Evolutionary conservation across 2,329 filamentous ascomycete species (phyloP).

Genomic region (Alternaria brassicae): DNA sequence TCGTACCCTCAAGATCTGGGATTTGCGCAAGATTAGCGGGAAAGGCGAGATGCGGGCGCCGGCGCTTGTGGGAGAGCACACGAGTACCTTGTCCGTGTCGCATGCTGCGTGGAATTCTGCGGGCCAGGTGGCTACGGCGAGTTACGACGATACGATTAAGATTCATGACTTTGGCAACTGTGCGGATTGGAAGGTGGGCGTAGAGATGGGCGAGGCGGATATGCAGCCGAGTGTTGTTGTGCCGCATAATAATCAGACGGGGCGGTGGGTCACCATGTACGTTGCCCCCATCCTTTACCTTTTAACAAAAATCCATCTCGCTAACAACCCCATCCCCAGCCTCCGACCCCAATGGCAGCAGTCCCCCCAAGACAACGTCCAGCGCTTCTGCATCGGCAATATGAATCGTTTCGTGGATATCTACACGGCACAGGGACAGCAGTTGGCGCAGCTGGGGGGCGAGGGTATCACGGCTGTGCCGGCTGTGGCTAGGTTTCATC

Average conservation of each 20-base stretch:
- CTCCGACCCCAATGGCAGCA: conserved; percentile 89
- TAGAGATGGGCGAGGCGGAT: conserved; percentile 65
- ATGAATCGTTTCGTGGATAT: conserved; percentile 98
- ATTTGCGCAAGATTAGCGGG: conserved; percentile 78
- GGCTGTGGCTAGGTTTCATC: conserved; percentile 89
- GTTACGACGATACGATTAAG: conserved; percentile 95
- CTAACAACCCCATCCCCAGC: conserved; percentile 50
- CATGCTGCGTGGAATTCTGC: conserved; percentile 88
- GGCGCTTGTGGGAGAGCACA: conserved; percentile 78
- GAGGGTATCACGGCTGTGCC: conserved; percentile 95
- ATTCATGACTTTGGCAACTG: conserved; percentile 76
- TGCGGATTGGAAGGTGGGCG: conserved; percentile 58
- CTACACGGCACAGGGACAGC: conserved; percentile 80
- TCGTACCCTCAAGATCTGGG: conserved; percentile 90
- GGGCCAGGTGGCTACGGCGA: conserved; percentile 88
- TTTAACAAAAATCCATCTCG: background rate
- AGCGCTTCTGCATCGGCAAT: conserved; percentile 92
- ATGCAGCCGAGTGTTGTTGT: conserved; percentile 75
- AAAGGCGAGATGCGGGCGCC: conserved; percentile 68
- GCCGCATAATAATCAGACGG: conserved; percentile 93
- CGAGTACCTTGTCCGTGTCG: conserved; percentile 83
- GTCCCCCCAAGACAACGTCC: conserved; percentile 76
- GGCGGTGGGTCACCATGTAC: conserved; percentile 86
- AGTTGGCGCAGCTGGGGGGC: conserved; percentile 85
- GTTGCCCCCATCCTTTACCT: conserved; percentile 33